Conservation (phyloP, 148 eudicot genomes). For the Arctostaphylos glauca region DNA sequence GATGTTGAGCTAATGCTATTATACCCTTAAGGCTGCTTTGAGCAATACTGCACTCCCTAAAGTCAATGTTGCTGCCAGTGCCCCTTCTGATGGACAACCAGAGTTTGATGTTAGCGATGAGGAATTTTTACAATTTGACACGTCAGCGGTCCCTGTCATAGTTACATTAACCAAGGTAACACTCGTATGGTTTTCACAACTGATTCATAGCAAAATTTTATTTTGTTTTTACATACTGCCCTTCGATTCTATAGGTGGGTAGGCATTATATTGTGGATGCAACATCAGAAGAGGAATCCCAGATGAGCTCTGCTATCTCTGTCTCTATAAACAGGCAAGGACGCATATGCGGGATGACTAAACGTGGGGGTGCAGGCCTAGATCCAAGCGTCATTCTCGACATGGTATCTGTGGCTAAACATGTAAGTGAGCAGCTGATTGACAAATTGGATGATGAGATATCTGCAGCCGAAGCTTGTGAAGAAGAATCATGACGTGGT, state of each 20-base stretch:
- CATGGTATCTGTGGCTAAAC: slow-evolving; percentile 85
- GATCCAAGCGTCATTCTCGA: slow-evolving; percentile 88
- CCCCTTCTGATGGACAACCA: slow-evolving; percentile 67
- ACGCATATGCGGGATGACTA: slow-evolving; percentile 70
- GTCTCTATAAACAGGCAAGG: slow-evolving; percentile 70
- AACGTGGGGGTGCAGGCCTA: slow-evolving; percentile 82
- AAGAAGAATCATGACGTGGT: slow-evolving; percentile 30
- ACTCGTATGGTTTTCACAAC: neutral
- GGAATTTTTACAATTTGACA: slow-evolving; percentile 84
- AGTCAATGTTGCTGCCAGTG: slow-evolving; percentile 61
- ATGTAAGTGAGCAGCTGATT: slow-evolving; percentile 70
- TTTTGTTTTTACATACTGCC: neutral
- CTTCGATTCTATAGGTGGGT: slow-evolving; percentile 54
- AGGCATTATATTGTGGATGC: slow-evolving; percentile 90
- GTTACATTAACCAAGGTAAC: slow-evolving; percentile 82
- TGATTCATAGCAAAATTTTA: neutral
- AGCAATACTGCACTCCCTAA: slow-evolving; percentile 83
- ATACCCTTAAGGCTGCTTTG: slow-evolving; percentile 64
- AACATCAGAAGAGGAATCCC: slow-evolving; percentile 83
- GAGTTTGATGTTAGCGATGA: slow-evolving; percentile 94
- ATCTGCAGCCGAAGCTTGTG: slow-evolving; percentile 70
- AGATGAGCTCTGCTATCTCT: slow-evolving; percentile 87
- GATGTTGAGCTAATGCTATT: neutral
- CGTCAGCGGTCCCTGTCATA: slow-evolving; percentile 76
- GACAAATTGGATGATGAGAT: slow-evolving; percentile 85